Conservation (phyloP, 495 filamentous ascomycete genomes). For the Lichenothelia convexa region DNA sequence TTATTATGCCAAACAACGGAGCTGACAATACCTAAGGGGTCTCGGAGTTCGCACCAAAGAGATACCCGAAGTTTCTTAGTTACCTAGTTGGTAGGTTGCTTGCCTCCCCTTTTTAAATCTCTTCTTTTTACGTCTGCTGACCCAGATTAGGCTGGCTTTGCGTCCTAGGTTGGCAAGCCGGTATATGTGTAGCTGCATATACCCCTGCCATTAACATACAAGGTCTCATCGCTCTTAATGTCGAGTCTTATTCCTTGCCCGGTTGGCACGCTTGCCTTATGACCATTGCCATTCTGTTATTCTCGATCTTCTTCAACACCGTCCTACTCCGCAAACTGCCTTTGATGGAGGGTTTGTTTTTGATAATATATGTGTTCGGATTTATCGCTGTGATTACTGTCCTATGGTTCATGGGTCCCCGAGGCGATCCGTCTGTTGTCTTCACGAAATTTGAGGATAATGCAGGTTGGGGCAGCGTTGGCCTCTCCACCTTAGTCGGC, state of each 20-base stretch:
- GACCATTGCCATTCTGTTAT: constrained; percentile 5
- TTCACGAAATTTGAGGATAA: constrained; percentile 1
- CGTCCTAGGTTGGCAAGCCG: constrained; percentile 5
- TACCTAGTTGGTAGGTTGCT: constrained; percentile 2
- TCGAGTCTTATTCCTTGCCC: neutral
- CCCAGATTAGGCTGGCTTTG: constrained; percentile 7
- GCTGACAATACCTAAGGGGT: constrained; percentile 2
- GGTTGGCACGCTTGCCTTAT: constrained; percentile 6
- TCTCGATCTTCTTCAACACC: constrained; percentile 9
- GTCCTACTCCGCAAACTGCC: constrained; percentile 6
- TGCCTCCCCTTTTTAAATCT: neutral
- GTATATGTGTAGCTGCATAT: neutral
- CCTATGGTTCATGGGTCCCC: constrained; percentile 5
- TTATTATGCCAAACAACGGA: neutral
- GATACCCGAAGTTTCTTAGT: constrained; percentile 8
- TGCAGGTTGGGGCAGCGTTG: constrained; percentile 3
- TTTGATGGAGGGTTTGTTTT: constrained; percentile 3
- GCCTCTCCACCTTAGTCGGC: constrained; percentile 3
- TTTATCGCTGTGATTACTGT: constrained; percentile 5
- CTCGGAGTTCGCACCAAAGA: constrained; percentile 7
- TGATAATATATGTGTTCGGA: constrained; percentile 3
- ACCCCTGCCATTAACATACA: constrained; percentile 1
- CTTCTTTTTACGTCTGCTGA: constrained; percentile 1
- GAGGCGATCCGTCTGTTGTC: neutral
- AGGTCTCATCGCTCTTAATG: constrained; percentile 5